Conservation (phyloP, 179 eudicot genomes). For the Gypsophila paniculata region DNA sequence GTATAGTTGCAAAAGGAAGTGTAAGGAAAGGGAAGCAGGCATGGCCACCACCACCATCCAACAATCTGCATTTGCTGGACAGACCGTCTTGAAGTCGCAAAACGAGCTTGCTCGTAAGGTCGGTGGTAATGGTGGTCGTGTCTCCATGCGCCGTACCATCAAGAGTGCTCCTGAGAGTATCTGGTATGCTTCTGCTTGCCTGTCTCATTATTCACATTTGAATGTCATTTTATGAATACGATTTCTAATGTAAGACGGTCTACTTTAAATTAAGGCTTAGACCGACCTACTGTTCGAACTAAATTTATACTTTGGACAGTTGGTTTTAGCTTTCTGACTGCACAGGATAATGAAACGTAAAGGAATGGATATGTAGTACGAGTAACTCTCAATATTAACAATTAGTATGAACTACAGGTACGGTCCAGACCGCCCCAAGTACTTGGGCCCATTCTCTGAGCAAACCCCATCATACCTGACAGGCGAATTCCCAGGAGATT, state of each 20-base stretch:
- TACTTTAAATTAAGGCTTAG: too few relatives aligned
- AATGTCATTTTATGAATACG: too few relatives aligned
- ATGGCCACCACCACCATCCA: conserved; percentile 19
- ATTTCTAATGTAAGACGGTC: too few relatives aligned
- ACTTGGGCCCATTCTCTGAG: conserved; percentile 16
- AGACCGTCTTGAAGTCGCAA: conserved; percentile 14
- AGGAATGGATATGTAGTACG: too few relatives aligned
- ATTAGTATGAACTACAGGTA: neutral
- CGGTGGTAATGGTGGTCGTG: conserved; percentile 20
- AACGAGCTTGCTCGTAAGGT: conserved; percentile 17
- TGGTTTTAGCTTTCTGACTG: too few relatives aligned
- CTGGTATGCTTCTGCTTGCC: too few relatives aligned
- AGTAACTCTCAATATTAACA: neutral
- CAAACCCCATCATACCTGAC: conserved; percentile 22
- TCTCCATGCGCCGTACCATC: conserved; percentile 18
- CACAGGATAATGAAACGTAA: too few relatives aligned
- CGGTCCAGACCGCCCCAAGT: conserved; percentile 17
- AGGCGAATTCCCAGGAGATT: conserved; percentile 19
- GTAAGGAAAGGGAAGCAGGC: conserved; percentile 1
- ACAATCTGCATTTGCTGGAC: conserved; percentile 16
- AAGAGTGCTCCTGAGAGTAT: conserved; percentile 18
- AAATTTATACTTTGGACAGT: too few relatives aligned
- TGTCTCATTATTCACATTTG: too few relatives aligned
- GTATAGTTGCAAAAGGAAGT: too few relatives aligned
- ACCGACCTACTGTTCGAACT: too few relatives aligned